phyloP scores from a whole-genome alignment of 495 filamentous ascomycete genomes.

The Cercophora newfieldiana region DNA sequence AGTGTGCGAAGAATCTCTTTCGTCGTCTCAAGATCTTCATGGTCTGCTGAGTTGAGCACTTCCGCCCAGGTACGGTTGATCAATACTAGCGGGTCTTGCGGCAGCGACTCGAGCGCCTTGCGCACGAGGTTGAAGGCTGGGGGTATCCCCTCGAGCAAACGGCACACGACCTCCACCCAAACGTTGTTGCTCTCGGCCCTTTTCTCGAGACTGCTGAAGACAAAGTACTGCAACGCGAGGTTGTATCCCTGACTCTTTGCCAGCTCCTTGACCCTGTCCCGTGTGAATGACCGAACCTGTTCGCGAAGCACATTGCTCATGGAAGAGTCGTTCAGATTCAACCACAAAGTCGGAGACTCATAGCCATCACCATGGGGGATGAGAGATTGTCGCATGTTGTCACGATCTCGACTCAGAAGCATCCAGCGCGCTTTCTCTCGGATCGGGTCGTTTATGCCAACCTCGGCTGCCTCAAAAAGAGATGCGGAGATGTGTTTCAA shows the following conservation, averaged over 20 bases:
- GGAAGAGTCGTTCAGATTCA: conserved; percentile 13
- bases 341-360: background rate
- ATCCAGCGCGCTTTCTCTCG: conserved; percentile 9
- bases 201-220: conserved; percentile 19
- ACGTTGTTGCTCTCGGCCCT: conserved; percentile 20
- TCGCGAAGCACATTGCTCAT: conserved; percentile 15
- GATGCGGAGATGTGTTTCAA: conserved; percentile 3
- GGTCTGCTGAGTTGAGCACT: conserved; percentile 5
- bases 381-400: conserved; percentile 4
- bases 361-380: background rate
- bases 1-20: conserved; percentile 21
- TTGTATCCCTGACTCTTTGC: conserved; percentile 3
- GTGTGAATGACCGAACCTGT: conserved; percentile 14
- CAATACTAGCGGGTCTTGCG: conserved; percentile 10
- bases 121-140: conserved; percentile 8
- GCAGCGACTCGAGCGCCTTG: conserved; percentile 16
- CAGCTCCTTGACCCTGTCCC: conserved; percentile 15
- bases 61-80: conserved; percentile 16
- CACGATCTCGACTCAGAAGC: conserved; percentile 7
- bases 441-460: conserved; percentile 5
- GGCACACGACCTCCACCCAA: conserved; percentile 20
- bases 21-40: conserved; percentile 14
- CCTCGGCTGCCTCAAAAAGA: background rate
- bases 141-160: conserved; percentile 11
- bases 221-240: conserved; percentile 18